Base-by-base conservation (phyloP, 2,329 filamentous ascomycete genomes). In the Exophiala sideris region DNA sequence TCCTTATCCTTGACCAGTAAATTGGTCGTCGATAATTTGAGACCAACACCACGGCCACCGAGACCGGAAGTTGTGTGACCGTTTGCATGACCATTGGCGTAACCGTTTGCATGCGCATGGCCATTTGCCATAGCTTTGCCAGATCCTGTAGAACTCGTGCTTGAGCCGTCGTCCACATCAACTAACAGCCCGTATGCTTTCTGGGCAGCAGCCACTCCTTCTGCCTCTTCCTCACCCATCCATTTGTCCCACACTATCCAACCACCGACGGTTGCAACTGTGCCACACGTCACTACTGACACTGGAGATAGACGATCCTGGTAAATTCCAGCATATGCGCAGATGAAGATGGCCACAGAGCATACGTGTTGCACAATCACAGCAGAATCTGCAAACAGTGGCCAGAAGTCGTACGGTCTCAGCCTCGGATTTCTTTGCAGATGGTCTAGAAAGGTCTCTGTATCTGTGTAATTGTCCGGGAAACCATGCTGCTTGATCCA, bases 381-480 rank as follows among this genome's bases (percentile, higher is more conserved):
- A 2, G 92, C 96, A 11, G 89, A 92, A 70, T 97, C 92, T 53
- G 90, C 89, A 47, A 97, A 91, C 33, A 99, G 79, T 7, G 91
- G 90, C 92, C 94, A 99, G 72, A 99, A 99, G 67, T 97, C 91
- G 71, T 99, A 99, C 0, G 92, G 92, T 62, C 94, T 87, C 48
- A 97, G 81, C 38, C 91, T 86, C 3, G 92, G 92, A 70, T 99
- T 99, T 45, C 91, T 84, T 71, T 99, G 92, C 14, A 99, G 83
- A 65, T 95, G 91, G 68, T 96, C 92, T 62, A 99, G 85, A 66
- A 99, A 99, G 1, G 94, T 97, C 56, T 89, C 89, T 68, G 94
- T 91, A 69, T 99, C 94, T 38, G 94, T 97, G 70, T 97, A 97
- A 71, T 99, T 99, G 71, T 99, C 94, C n/a, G 94, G 91, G 68